phyloP scores from a whole-genome alignment of 345 rosid genomes.

The Adansonia digitata region DNA sequence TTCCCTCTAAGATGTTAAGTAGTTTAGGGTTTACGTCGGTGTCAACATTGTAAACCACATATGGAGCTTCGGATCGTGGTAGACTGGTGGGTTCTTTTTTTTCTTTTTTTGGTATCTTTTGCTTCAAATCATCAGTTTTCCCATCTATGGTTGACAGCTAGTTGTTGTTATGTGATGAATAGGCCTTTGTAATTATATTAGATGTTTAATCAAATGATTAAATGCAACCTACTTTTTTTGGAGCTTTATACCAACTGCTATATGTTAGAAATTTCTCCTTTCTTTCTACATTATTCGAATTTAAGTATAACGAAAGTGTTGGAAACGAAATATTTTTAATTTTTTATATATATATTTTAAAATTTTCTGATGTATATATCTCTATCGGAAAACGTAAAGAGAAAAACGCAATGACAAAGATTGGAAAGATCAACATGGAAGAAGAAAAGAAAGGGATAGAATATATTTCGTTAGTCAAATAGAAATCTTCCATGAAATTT shows the following conservation, averaged over 20 bases:
- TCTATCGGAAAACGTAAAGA: background rate
- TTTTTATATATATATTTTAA: too few relatives aligned
- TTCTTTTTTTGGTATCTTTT: background rate
- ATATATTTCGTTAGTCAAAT: background rate
- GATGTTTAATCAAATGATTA: slow-evolving; percentile 1
- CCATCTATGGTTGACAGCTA: background rate
- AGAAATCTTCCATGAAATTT: slow-evolving; percentile 1
- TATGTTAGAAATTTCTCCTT: background rate
- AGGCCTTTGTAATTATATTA: background rate
- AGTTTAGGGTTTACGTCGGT: too few relatives aligned
- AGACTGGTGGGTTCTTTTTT: background rate
- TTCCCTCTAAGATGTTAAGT: background rate
- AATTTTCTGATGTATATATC: background rate
- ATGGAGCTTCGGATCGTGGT: background rate
- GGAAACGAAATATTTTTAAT: too few relatives aligned
- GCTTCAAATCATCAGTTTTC: background rate
- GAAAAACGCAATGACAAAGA: background rate
- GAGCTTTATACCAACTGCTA: background rate
- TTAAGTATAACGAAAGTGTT: too few relatives aligned
- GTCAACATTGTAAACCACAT: background rate
- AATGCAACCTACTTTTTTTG: background rate
- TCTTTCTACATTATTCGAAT: too few relatives aligned
- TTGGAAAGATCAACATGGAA: background rate
- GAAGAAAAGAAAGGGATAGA: background rate
- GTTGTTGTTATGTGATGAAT: background rate